These are phyloP conservation scores for Alnus rubra DNA, from an alignment of 306 rosid genomes.

Conservation along the genomic window DNA sequence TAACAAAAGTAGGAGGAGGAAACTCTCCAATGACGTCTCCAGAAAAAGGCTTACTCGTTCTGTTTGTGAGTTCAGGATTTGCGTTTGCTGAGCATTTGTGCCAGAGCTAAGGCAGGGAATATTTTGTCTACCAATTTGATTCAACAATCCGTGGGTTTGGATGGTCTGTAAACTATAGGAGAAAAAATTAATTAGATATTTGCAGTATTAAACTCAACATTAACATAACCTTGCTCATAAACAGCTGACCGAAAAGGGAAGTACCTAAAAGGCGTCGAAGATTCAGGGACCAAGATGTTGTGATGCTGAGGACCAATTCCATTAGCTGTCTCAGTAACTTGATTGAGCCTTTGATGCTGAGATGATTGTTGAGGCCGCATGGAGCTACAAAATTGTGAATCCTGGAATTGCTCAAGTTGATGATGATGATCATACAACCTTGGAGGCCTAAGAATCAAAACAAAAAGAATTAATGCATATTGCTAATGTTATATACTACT, in stretches of 20 bases:
- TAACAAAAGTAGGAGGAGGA: neutral
- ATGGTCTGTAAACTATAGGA: neutral
- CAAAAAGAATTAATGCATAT: neutral
- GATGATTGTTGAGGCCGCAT: neutral
- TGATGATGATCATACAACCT: slow-evolving; percentile 7
- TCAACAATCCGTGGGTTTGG: neutral
- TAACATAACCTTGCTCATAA: no score
- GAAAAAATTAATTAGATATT: neutral
- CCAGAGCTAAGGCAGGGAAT: neutral
- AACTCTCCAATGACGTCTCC: neutral
- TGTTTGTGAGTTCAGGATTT: neutral
- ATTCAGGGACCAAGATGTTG: neutral
- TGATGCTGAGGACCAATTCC: neutral
- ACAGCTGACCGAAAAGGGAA: no score
- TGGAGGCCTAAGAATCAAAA: slow-evolving; percentile 9
- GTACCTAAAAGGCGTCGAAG: slow-evolving; percentile 1
- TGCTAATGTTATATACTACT: no score
- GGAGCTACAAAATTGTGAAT: slow-evolving; percentile 1
- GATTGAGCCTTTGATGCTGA: neutral
- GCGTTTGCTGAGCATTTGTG: neutral
- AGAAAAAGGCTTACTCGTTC: slow-evolving; percentile 5
- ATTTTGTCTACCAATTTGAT: neutral
- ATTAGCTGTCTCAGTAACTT: neutral
- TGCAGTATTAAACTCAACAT: no score
- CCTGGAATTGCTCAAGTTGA: slow-evolving; percentile 5